Evolutionary conservation across 257 asterid species (phyloP), one percentile per base, ranked within the genome.

Genomic region (Cinchona pubescens): DNA sequence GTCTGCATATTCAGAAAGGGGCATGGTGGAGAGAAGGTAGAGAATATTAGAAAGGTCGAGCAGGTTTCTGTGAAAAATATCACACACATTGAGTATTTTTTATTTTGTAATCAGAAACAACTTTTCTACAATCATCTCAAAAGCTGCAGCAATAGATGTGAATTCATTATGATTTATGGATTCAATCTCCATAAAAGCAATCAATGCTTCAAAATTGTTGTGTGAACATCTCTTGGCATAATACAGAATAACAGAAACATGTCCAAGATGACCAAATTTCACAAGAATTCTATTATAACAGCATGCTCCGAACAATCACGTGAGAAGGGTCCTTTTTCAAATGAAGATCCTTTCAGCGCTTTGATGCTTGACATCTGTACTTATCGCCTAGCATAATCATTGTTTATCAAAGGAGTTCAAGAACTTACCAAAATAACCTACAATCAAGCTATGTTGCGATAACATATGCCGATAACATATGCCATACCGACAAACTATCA

Each of bases 1-100:
- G 99, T 95, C 99, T 95, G 72, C 75, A 67, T 12, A 80, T 64
- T 16, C 65, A 59, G 53, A 58, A 21, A 12, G 35, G 25, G 61
- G 76, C 21, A 6, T 11, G 34, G 21, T 23, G 74, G 46, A 43
- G 58, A 71, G 59, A 43, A 53, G 32, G 32, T 7, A 60, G 62
- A 76, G 5, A 16, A 56, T 38, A 27, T 77, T 48, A 84, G 69
- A 63, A 82, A 80, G 45, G 30, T 25, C 55, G 8, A 58, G 48
- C 51, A 37, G 42, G 67, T 16, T 8, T 43, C 11, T 68, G 19
- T 68, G 38, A 27, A 68, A 14, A 67, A 40, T 10, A 2, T n/a
- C 55, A 23, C 40, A 25, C 6, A 16, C 34, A 58, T n/a, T 58
- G 34, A 58, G 16, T 16, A 58, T 58, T 58, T 56, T 10, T 58